Percentiles rank a stretch among this genome's conserved stretches.
Evolutionary conservation across 768 basidiomycete species (phyloP).

Genomic region (Ephemerocybe angulata): DNA sequence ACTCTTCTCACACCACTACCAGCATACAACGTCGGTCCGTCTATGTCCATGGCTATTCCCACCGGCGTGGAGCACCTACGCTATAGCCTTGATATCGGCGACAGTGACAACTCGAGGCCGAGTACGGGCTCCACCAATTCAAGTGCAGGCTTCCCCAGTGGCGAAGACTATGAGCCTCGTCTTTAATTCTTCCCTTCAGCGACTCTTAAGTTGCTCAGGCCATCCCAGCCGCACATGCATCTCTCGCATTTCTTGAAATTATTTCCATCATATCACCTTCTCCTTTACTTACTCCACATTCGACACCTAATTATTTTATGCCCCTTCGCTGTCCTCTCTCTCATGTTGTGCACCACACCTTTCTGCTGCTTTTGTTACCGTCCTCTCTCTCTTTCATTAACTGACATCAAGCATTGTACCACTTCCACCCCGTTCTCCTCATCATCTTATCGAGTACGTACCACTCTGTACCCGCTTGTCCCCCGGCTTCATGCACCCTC

Average conservation of each 20-base stretch:
- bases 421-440: neutral
- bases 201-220: neutral
- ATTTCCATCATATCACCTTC: neutral
- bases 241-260: neutral
- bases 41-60: constrained; percentile 34
- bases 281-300: neutral
- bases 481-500: neutral
- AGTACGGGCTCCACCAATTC: constrained; percentile 41
- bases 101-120: constrained; percentile 38
- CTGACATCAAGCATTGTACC: neutral
- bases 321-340: neutral
- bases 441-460: neutral
- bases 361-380: neutral
- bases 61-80: constrained; percentile 27
- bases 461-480: neutral
- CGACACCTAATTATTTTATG: constrained; percentile 4
- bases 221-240: neutral
- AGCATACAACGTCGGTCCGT: constrained; percentile 42
- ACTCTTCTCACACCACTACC: constrained; percentile 70
- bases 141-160: constrained; percentile 29
- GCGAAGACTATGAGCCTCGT: constrained; percentile 27
- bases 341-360: neutral
- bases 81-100: constrained; percentile 34
- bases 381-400: neutral
- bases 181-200: constrained; percentile 5